Evolutionary conservation across 176 grass and related monocot species (phyloP), one percentile per base, ranked within the genome.

Genomic region (Carex cristatella): DNA sequence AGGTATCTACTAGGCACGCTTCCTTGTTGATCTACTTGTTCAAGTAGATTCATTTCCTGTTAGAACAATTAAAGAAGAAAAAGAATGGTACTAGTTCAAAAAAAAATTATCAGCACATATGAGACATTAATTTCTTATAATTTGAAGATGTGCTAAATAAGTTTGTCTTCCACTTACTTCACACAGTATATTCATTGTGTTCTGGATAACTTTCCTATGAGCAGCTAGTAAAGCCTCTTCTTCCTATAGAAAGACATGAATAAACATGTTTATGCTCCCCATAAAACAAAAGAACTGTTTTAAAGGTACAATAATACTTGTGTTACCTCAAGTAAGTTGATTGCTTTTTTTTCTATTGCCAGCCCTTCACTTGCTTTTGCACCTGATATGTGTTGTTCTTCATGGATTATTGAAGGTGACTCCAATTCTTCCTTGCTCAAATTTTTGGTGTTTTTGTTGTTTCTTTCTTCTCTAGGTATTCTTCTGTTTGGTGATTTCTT

Each of bases 191-290:
- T 86, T 77, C 62, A 88, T 88, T 75, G 86, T 88, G 78, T 88
- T 91, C 79, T 88, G 86, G 60, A 88, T 83, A 77, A 85, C 79
- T 69, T 85, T 91, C 68, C 83, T 88, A 38, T 91, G 89, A 83
- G 89, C 86, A 69, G 86, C 66, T 91, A 91, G 82, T 51, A 91
- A 84, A 69, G 86, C 86, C 68, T 86, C 89, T 83, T 88, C 83
- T 79, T 87, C 89, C 89, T 90, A 48, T 19, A 5, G 59, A 63
- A 48, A 61, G 12, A 67, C 14, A 67, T 78, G 54, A 79, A 66
- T 44, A 82, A 76, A 37, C 37, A 75, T 72, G 77, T 81, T 80
- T 13, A 81, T 9, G 33, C 49, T 40, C 13, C 11, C 82, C 11
- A 83, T 73, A 51, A 88, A 70, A 30, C 23, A 86, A 62, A 65